phyloP scores from a whole-genome alignment of 2,329 filamentous ascomycete species.

The Aspergillus latus region DNA sequence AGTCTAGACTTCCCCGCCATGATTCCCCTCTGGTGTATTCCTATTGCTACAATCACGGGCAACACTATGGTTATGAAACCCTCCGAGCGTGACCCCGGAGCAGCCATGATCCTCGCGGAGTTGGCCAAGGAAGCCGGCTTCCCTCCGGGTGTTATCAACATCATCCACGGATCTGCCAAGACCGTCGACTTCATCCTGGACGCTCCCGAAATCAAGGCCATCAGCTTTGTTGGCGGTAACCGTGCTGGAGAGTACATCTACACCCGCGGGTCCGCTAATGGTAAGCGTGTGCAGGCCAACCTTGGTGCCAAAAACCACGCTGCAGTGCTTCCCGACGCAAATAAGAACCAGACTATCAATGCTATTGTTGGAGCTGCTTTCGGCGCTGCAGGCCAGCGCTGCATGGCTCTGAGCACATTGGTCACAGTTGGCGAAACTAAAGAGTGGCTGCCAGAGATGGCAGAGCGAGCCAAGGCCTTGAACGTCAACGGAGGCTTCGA shows the following conservation, averaged over 20 bases:
- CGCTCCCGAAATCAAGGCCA: slow-evolving; percentile 66
- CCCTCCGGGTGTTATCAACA: slow-evolving; percentile 65
- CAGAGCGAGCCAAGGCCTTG: slow-evolving; percentile 60
- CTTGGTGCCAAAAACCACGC: slow-evolving; percentile 70
- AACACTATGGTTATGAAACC: slow-evolving; percentile 66
- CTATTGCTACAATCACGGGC: slow-evolving; percentile 63
- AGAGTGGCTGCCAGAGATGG: slow-evolving; percentile 64
- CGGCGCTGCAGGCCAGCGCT: slow-evolving; percentile 67
- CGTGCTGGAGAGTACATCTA: slow-evolving; percentile 69
- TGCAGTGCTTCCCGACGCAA: slow-evolving; percentile 65
- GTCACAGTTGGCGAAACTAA: slow-evolving; percentile 66
- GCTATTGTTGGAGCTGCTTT: slow-evolving; percentile 67
- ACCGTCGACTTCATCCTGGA: slow-evolving; percentile 70
- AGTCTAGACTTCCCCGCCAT: slow-evolving; percentile 64
- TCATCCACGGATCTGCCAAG: slow-evolving; percentile 63
- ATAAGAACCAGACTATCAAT: slow-evolving; percentile 68
- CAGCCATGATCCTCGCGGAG: slow-evolving; percentile 66
- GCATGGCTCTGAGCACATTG: slow-evolving; percentile 67
- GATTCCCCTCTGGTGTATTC: slow-evolving; percentile 69
- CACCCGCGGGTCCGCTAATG: slow-evolving; percentile 65
- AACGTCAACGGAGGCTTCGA: slow-evolving; percentile 64
- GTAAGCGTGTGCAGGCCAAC: slow-evolving; percentile 71
- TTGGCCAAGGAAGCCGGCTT: slow-evolving; percentile 64
- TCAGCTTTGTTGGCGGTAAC: slow-evolving; percentile 68
- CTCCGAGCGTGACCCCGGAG: slow-evolving; percentile 64